These are phyloP conservation scores for Colletotrichum sp. DNA, from an alignment of 2,329 filamentous ascomycete species.

Conservation along the genomic window DNA sequence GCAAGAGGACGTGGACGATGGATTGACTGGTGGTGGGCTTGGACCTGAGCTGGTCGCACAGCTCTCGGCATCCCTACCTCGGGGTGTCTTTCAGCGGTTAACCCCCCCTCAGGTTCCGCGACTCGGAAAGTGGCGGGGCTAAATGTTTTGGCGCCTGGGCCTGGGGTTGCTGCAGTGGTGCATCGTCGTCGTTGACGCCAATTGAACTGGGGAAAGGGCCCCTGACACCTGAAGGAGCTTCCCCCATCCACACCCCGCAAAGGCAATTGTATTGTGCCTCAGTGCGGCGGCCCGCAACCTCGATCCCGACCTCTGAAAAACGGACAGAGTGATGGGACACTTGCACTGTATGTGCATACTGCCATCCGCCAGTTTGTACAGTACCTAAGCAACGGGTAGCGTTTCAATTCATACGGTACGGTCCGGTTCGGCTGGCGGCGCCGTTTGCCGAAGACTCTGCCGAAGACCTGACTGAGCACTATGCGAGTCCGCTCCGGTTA, in stretches of 20 bases:
- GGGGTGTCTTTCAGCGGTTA: not conserved
- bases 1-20: not conserved
- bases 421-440: slow-evolving; percentile 1
- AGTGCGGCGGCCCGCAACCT: not conserved
- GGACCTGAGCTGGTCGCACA: not conserved
- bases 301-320: not conserved
- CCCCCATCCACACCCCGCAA: slow-evolving; percentile 12
- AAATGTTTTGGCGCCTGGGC: slow-evolving; percentile 20
- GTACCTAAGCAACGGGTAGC: not conserved
- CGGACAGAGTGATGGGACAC: not conserved
- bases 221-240: not conserved
- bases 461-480: not conserved
- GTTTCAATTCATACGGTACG: not conserved
- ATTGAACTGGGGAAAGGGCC: not conserved
- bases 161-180: not conserved
- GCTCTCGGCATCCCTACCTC: not conserved
- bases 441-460: slow-evolving; percentile 15
- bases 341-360: not conserved
- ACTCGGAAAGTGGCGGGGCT: slow-evolving; percentile 22
- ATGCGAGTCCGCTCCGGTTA: not conserved
- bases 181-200: not conserved
- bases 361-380: not conserved
- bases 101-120: slow-evolving; percentile 12
- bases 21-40: not conserved
- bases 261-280: not conserved